Percentiles rank a stretch among this genome's conserved stretches.
Conservation (phyloP, 1,284 basidiomycete genomes). For the Veloboletus limbatus region DNA sequence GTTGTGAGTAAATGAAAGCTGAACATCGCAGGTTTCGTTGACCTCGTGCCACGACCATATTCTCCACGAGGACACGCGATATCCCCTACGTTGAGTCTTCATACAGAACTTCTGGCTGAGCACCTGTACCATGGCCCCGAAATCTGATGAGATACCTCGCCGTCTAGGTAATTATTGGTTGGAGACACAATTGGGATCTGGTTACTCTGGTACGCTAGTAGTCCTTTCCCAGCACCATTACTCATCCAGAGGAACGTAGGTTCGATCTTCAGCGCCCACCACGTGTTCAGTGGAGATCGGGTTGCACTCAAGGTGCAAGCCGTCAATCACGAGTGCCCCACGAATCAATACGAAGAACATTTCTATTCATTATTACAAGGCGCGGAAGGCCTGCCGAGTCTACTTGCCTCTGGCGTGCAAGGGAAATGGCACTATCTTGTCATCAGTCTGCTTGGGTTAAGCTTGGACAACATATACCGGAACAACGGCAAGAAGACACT, state of each 20-base stretch:
- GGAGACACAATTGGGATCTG: constrained; percentile 46
- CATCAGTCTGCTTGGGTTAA: constrained; percentile 68
- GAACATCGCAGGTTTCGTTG: constrained; percentile 8
- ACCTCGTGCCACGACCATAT: constrained; percentile 6
- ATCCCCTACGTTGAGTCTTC: not conserved
- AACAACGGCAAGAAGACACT: constrained; percentile 52
- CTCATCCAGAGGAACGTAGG: constrained; percentile 35
- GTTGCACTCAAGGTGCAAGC: constrained; percentile 72
- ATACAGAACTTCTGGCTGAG: not conserved
- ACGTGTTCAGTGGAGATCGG: constrained; percentile 53
- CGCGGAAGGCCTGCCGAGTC: constrained; percentile 66
- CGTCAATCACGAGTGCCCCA: constrained; percentile 66
- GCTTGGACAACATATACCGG: constrained; percentile 60
- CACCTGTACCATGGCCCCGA: constrained; percentile 16
- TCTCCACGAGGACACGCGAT: not conserved
- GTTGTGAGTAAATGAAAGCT: constrained; percentile 3
- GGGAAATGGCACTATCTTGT: constrained; percentile 70
- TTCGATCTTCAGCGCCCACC: constrained; percentile 60
- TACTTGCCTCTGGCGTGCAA: constrained; percentile 59
- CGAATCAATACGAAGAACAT: constrained; percentile 64
- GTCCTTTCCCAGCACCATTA: not conserved
- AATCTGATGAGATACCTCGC: constrained; percentile 35
- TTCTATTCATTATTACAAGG: constrained; percentile 72
- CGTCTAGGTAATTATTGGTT: constrained; percentile 49
- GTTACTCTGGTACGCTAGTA: constrained; percentile 47